phyloP scores from a whole-genome alignment of 2,329 filamentous ascomycete genomes.

The Chaetothyriales sp. region DNA sequence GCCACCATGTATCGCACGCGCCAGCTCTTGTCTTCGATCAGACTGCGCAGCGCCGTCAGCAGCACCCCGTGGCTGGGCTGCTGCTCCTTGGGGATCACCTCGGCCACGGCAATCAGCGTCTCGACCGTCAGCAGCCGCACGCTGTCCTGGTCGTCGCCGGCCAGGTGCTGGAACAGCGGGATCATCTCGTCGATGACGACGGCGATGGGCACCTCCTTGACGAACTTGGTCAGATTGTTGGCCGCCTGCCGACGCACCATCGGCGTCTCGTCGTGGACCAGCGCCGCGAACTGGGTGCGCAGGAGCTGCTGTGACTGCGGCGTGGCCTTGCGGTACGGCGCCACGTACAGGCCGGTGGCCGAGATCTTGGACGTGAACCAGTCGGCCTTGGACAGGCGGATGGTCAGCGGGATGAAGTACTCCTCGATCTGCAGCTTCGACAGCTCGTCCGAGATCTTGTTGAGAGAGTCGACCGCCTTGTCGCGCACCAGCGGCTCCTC shows the following conservation, averaged over 20 bases:
- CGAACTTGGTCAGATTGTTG: conserved; percentile 91
- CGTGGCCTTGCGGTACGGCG: conserved; percentile 83
- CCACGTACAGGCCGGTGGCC: conserved; percentile 85
- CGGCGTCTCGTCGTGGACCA: conserved; percentile 96
- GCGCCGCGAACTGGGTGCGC: conserved; percentile 75
- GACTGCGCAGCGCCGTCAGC: conserved; percentile 72
- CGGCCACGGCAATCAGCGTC: conserved; percentile 88
- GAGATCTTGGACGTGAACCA: conserved; percentile 99
- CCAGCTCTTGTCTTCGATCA: conserved; percentile 99
- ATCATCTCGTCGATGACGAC: conserved; percentile 98
- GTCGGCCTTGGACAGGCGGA: conserved; percentile 95
- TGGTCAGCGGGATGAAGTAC: conserved; percentile 88
- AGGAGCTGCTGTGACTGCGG: conserved; percentile 79
- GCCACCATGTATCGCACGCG: conserved; percentile 98
- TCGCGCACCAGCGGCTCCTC: conserved; percentile 95
- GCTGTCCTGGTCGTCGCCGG: conserved; percentile 93
- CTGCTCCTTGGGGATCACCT: conserved; percentile 95
- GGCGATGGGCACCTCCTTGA: conserved; percentile 85
- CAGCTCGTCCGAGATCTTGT: conserved; percentile 94
- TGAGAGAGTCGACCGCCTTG: conserved; percentile 98
- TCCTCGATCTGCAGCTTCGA: conserved; percentile 90
- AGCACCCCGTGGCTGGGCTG: conserved; percentile 91
- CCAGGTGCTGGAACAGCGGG: conserved; percentile 92
- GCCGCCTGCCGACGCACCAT: conserved; percentile 97
- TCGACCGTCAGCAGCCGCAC: conserved; percentile 92